Percentiles rank a stretch among this genome's conserved stretches.
phyloP scores from a whole-genome alignment of 495 filamentous ascomycete species.

The Aspergillus affinis region DNA sequence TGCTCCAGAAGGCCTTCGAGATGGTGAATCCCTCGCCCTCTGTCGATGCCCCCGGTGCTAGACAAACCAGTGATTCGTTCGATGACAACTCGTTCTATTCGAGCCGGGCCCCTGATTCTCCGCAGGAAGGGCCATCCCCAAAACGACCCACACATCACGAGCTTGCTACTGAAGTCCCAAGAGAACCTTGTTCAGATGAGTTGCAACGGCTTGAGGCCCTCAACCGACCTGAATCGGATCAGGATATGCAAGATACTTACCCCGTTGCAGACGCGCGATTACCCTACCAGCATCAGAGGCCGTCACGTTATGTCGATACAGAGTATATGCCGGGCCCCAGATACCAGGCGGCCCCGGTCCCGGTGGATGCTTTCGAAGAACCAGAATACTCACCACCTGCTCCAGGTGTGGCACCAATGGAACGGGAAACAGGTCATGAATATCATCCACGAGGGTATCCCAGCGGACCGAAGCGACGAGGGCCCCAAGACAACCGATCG shows the following conservation, averaged over 20 bases:
- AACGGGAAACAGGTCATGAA: slow-evolving; percentile 25
- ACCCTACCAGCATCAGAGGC: slow-evolving; percentile 30
- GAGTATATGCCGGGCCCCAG: slow-evolving; percentile 18
- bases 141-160: slow-evolving; percentile 26
- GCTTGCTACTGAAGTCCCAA: slow-evolving; percentile 23
- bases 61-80: slow-evolving; percentile 71
- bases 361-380: slow-evolving; percentile 39
- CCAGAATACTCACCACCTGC: slow-evolving; percentile 53
- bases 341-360: slow-evolving; percentile 22
- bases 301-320: slow-evolving; percentile 21
- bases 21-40: slow-evolving; percentile 63
- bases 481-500: slow-evolving; percentile 17
- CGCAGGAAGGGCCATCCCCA: slow-evolving; percentile 33
- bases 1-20: slow-evolving; percentile 68
- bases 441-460: slow-evolving; percentile 23
- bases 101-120: slow-evolving; percentile 64
- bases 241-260: slow-evolving; percentile 50
- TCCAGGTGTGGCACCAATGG: slow-evolving; percentile 38
- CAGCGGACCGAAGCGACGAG: slow-evolving; percentile 20
- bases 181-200: slow-evolving; percentile 43
- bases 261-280: slow-evolving; percentile 42
- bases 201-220: slow-evolving; percentile 50
- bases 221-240: slow-evolving; percentile 44
- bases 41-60: slow-evolving; percentile 51
- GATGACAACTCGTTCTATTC: slow-evolving; percentile 97